Evolutionary conservation across 2,329 filamentous ascomycete species (phyloP).

Genomic region (Penicillium olsonii): DNA sequence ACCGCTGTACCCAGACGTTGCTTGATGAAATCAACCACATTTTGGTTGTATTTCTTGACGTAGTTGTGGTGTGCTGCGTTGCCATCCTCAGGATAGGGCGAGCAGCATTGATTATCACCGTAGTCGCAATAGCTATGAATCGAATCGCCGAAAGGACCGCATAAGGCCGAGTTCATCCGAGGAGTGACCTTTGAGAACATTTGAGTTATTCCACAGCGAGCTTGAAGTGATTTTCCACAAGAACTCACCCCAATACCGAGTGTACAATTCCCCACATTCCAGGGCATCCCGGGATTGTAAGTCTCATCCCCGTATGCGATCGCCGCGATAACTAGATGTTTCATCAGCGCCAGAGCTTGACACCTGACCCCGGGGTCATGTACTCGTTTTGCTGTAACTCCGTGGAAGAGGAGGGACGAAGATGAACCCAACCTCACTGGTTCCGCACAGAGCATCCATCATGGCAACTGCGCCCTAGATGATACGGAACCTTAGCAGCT

Average conservation of each 20-base stretch:
- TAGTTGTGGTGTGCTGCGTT: constrained; percentile 17
- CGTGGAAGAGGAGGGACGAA: constrained; percentile 13
- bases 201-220: too few species aligned
- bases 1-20: neutral
- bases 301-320: constrained; percentile 24
- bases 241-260: constrained; percentile 21
- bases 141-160: constrained; percentile 17
- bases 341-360: neutral
- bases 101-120: constrained; percentile 16
- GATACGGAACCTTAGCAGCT: constrained; percentile 2
- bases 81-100: constrained; percentile 8
- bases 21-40: constrained; percentile 21
- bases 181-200: constrained; percentile 1
- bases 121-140: constrained; percentile 20
- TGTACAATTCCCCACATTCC: constrained; percentile 20
- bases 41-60: constrained; percentile 14
- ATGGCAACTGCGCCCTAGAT: constrained; percentile 21
- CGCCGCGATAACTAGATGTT: constrained; percentile 18
- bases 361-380: neutral
- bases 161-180: constrained; percentile 9
- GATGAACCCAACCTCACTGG: constrained; percentile 21
- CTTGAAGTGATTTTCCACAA: neutral
- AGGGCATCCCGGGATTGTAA: constrained; percentile 16
- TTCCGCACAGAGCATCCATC: constrained; percentile 28
- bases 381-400: constrained; percentile 17